Percentiles rank a stretch among this genome's conserved stretches.
phyloP scores from a whole-genome alignment of 805 yeast species.

The Isabelozyma pseudorhagii region DNA sequence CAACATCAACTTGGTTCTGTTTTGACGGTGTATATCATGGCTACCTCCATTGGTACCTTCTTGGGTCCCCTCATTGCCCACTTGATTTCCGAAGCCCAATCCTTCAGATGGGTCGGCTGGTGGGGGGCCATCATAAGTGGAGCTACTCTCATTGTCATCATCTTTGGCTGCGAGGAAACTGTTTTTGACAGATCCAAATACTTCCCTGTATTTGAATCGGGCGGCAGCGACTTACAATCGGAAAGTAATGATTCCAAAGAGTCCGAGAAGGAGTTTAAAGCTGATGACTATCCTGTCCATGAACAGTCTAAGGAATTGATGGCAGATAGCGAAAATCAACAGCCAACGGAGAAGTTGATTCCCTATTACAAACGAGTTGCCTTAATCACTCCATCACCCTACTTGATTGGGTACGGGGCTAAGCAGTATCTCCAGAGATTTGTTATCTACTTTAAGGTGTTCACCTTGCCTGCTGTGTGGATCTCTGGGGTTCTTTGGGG shows the following conservation, averaged over 20 bases:
- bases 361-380: conserved; percentile 45
- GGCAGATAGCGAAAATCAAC: neutral
- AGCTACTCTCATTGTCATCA: conserved; percentile 48
- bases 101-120: conserved; percentile 83
- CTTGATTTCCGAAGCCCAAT: conserved; percentile 54
- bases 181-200: conserved; percentile 54
- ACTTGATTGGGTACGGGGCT: conserved; percentile 61
- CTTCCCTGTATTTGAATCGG: conserved; percentile 5
- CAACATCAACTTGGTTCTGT: conserved; percentile 75
- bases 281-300: conserved; percentile 3
- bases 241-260: conserved; percentile 6
- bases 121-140: conserved; percentile 49
- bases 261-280: conserved; percentile 12
- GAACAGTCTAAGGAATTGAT: neutral
- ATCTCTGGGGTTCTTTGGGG: conserved; percentile 78
- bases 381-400: conserved; percentile 54
- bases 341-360: neutral
- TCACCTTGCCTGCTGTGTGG: conserved; percentile 62
- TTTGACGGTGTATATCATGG: conserved; percentile 69
- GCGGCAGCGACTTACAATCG: conserved; percentile 3
- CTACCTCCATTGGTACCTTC: conserved; percentile 74
- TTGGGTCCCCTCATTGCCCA: conserved; percentile 80
- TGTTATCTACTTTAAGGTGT: conserved; percentile 49
- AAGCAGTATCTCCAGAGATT: conserved; percentile 60
- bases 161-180: conserved; percentile 71